Conservation (phyloP, 169 alveolate species). For the Cryptosporidium sp. region DNA sequence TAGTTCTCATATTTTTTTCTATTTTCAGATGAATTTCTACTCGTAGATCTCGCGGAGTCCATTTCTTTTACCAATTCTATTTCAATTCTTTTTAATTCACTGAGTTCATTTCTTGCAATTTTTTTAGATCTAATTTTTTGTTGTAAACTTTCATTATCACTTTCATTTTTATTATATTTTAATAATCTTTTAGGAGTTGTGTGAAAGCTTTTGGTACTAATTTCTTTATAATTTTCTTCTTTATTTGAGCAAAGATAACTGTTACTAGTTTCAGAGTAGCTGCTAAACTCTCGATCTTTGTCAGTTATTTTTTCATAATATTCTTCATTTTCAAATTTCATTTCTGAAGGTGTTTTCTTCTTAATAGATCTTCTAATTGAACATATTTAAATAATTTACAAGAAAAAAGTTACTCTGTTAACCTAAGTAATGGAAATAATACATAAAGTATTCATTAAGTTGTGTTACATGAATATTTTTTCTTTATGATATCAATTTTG, state of each 20-base stretch:
- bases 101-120: constrained; percentile 23
- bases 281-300: background rate
- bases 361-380: constrained; percentile 12
- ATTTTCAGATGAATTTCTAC: constrained; percentile 25
- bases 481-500: background rate
- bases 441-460: constrained; percentile 7
- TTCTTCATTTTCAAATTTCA: constrained; percentile 9
- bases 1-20: constrained; percentile 5
- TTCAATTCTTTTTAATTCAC: constrained; percentile 46
- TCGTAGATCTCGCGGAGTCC: constrained; percentile 44
- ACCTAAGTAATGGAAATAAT: background rate
- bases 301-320: background rate
- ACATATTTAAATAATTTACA: constrained; percentile 3
- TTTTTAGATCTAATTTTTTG: constrained; percentile 28
- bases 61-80: constrained; percentile 59
- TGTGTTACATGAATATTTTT: background rate
- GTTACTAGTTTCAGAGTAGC: background rate
- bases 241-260: background rate
- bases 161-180: background rate
- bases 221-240: background rate
- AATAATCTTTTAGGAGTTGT: constrained; percentile 42
- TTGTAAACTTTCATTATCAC: background rate
- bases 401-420: background rate
- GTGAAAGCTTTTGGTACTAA: background rate
- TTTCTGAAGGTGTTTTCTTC: background rate